Conservation (phyloP, 148 eudicot genomes). For the Rhododendron williamsianum region DNA sequence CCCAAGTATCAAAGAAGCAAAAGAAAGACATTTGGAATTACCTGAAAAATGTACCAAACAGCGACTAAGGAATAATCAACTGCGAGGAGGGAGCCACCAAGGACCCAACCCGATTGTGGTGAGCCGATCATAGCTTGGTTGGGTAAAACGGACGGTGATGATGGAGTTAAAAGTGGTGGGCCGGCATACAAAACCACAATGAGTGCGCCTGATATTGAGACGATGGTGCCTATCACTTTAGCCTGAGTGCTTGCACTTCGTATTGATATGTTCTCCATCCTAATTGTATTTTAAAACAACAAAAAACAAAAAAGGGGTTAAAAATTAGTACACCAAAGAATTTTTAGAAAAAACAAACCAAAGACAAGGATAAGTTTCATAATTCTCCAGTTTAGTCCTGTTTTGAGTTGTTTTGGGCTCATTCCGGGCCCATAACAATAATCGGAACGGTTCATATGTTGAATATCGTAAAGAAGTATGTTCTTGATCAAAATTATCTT, state of each 20-base stretch:
- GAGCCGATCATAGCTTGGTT: constrained; percentile 1
- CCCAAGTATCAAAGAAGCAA: no score
- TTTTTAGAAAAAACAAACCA: no score
- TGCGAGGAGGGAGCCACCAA: constrained; percentile 60
- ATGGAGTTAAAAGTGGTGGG: constrained; percentile 21
- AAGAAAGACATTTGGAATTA: constrained; percentile 11
- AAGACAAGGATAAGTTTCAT: no score
- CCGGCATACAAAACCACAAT: constrained; percentile 60
- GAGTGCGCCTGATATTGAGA: constrained; percentile 62
- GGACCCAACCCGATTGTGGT: constrained; percentile 44
- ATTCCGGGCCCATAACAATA: no score
- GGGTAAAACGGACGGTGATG: constrained; percentile 10
- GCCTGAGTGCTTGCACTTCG: constrained; percentile 58
- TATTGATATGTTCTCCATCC: constrained; percentile 61
- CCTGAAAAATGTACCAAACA: constrained; percentile 84
- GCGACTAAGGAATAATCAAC: constrained; percentile 28
- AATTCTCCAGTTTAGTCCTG: no score
- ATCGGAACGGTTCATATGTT: no score
- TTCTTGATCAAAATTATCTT: no score
- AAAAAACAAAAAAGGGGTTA: no score
- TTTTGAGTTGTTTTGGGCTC: no score
- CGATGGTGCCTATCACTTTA: constrained; percentile 55
- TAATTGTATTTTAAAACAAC: background rate
- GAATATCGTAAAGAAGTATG: no score
- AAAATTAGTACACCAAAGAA: no score